Base-by-base conservation (phyloP, 1,284 basidiomycete genomes). In the Coniferiporia sulphurascens region DNA sequence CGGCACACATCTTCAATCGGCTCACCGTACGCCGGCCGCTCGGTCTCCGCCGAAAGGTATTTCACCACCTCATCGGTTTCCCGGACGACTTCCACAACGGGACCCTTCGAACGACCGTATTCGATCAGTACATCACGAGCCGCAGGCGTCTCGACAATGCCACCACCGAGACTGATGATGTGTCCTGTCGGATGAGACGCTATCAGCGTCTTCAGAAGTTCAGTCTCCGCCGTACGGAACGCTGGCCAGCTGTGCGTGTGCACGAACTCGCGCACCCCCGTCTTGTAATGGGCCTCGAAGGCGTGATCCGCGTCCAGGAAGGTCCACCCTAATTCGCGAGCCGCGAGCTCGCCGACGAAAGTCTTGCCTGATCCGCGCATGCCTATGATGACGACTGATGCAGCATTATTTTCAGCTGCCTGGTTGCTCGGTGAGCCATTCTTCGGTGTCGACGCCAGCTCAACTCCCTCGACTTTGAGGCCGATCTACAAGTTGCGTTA, bases 351-450 rank as follows among this genome's bases (percentile, higher is more conserved):
- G 19, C 95, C 94, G 61, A 98, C 82, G 74, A 89, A 90, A 1
- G 92, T 93, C 79, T 99, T 99, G 58, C 97, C 96, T 0, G 93
- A 92, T 4, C 96, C 96, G 38, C 96, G 90, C 96, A 99, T 98
- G 44, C 96, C 95, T 59, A 96, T 90, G 65, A 98, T 76, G 60
- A 98, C 75, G 63, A 95, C 85, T 8, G 91, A 91, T 0, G 88
- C 83, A 22, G 80, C 73, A 1, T 79, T 64, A 46, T 76, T 71
- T 13, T 76, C 71, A 8, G 79, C 80, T 1, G 76, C 74, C 19
- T 73, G 69, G 13, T 41, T 50, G 9, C 27, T 58, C 62, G 38
- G 77, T 70, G 12, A 78, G 73, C 57, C 61, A 15, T 21, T 34
- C n/a, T 32, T 45, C 19, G 56, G 48, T 12, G 76, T 70, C 58